phyloP scores from a whole-genome alignment of 805 yeast genomes.

The Tetrapisispora fleetii region DNA sequence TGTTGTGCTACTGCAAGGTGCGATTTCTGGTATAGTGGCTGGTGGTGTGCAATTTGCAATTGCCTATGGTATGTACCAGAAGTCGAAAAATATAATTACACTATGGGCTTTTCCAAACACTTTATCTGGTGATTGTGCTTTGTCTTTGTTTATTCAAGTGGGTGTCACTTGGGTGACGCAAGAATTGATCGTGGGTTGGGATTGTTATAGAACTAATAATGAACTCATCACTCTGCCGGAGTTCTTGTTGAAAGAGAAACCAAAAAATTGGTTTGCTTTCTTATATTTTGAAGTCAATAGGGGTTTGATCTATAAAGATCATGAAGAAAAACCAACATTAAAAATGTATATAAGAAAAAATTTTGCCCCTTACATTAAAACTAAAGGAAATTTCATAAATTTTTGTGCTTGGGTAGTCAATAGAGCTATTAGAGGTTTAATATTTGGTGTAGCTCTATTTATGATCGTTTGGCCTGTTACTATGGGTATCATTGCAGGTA shows the following conservation, averaged over 20 bases:
- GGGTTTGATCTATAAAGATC: not conserved
- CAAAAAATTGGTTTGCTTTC: not conserved
- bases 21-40: slow-evolving; percentile 14
- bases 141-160: slow-evolving; percentile 17
- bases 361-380: not conserved
- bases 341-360: not conserved
- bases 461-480: slow-evolving; percentile 20
- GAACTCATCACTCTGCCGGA: not conserved
- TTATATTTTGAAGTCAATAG: slow-evolving; percentile 2
- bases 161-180: slow-evolving; percentile 17
- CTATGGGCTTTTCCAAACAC: slow-evolving; percentile 25
- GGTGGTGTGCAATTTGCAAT: slow-evolving; percentile 23
- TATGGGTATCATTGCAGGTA: slow-evolving; percentile 20
- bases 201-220: slow-evolving; percentile 7
- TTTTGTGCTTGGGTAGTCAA: slow-evolving; percentile 10
- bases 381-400: slow-evolving; percentile 5
- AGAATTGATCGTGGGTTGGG: slow-evolving; percentile 17
- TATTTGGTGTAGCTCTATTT: slow-evolving; percentile 10
- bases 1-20: slow-evolving; percentile 10
- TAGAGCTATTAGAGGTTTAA: slow-evolving; percentile 11
- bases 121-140: slow-evolving; percentile 20
- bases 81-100: slow-evolving; percentile 5
- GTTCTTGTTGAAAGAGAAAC: not conserved
- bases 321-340: not conserved
- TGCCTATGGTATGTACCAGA: slow-evolving; percentile 21